phyloP scores from a whole-genome alignment of 1,284 basidiomycete genomes.

The Cystobasidium sp. region DNA sequence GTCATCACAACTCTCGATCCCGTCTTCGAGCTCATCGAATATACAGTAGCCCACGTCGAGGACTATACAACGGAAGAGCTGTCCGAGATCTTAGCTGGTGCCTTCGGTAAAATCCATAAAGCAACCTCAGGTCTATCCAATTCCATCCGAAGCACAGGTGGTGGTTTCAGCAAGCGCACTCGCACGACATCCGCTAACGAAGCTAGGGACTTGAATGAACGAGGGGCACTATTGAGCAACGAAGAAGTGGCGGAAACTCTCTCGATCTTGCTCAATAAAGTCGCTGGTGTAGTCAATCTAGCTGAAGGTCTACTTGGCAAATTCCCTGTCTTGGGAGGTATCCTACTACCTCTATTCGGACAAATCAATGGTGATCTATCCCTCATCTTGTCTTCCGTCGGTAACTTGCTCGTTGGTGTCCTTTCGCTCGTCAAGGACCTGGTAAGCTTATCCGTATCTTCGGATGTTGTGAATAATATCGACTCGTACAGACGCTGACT shows the following conservation, averaged over 20 bases:
- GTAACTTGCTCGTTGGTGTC: slow-evolving; percentile 16
- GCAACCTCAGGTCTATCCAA: too few relatives aligned
- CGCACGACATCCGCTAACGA: background rate
- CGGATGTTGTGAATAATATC: too few relatives aligned
- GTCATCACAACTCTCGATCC: slow-evolving; percentile 1
- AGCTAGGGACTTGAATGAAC: background rate
- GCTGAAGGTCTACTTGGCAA: background rate
- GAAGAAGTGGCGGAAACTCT: slow-evolving; percentile 14
- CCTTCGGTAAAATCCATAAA: background rate
- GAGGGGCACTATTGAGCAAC: background rate
- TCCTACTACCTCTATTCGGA: background rate
- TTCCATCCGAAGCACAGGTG: background rate
- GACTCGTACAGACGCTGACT: background rate
- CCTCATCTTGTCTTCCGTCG: slow-evolving; percentile 7
- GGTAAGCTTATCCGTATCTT: background rate
- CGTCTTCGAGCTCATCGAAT: slow-evolving; percentile 4
- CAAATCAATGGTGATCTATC: slow-evolving; percentile 12
- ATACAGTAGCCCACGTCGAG: slow-evolving; percentile 1
- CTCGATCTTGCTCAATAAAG: background rate
- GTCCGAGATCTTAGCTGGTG: background rate
- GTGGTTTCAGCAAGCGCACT: background rate
- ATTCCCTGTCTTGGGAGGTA: slow-evolving; percentile 7
- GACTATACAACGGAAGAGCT: background rate
- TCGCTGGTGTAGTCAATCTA: slow-evolving; percentile 15
- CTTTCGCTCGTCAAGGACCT: slow-evolving; percentile 3